Evolutionary conservation across 768 basidiomycete species (phyloP), one percentile per base, ranked within the genome.

Genomic region (Pleurotus cornucopiae): DNA sequence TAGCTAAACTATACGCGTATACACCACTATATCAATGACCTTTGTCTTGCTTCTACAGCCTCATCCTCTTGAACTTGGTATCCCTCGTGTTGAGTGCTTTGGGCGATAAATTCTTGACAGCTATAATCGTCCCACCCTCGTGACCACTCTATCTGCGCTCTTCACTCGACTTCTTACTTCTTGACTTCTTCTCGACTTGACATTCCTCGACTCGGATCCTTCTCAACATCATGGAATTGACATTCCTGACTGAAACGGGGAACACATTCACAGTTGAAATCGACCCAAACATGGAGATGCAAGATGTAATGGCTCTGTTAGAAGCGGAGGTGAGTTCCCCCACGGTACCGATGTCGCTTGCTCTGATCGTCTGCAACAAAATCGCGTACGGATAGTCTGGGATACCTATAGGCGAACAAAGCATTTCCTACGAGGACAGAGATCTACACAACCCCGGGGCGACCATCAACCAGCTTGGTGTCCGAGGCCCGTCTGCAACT

Each of bases 241-340:
- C 88, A 2, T 89, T 91, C 65, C 71, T 84, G 44, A 88, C 75
- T 48, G 89, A 91, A 60, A 59, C 79, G 18, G 89, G 88, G 6
- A 75, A 85, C 55, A 73, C 77, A 1, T 89, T 81, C 62, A 64
- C 71, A 40, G 73, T 96, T 49, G 95, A 98, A 66, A 91, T 97
- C 62, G 92, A 94, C 72, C 81, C 91, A 1, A 80, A 79, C 53
- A 94, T 98, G 90, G 86, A 91, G 69, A 81, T 98, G 25, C 90
- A 92, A 75, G 89, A 95, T 68, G 86, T 98, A 38, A 88, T 89
- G 81, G 96, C 92, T 11, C 76, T 98, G 54, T 78, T 97, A n/a
- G 94, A 97, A 71, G 95, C 88, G 0, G 95, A 98, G 83, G 96
- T 94, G 67, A 68, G 86, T 67, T n/a, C 39, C 45, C 34, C 57